Evolutionary conservation across 371 early-diverging fungal species (phyloP).

Genomic region (Apophysomyces trapeziformis): DNA sequence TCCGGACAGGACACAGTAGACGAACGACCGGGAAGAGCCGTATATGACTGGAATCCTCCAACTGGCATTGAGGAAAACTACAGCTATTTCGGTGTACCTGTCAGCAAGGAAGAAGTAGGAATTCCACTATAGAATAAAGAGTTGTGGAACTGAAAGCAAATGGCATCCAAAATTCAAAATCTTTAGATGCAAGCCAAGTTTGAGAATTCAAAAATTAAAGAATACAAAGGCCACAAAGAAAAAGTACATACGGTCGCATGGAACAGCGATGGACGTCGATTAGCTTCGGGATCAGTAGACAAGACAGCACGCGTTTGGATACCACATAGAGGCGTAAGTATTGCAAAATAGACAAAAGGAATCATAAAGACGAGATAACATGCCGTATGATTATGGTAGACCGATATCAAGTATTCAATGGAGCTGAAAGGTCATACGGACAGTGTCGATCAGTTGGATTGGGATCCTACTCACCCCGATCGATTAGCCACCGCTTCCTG

Average conservation of each 20-base stretch:
- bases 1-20: neutral
- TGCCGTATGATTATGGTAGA: slow-evolving; percentile 33
- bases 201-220: slow-evolving; percentile 41
- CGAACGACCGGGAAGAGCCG: slow-evolving; percentile 22
- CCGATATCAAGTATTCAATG: slow-evolving; percentile 61
- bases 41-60: slow-evolving; percentile 51
- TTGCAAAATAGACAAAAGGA: neutral
- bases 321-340: slow-evolving; percentile 62
- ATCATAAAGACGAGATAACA: neutral
- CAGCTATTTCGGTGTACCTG: slow-evolving; percentile 31
- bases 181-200: slow-evolving; percentile 40
- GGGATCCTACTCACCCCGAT: slow-evolving; percentile 82
- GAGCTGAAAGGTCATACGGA: slow-evolving; percentile 85
- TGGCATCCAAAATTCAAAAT: too few relatives aligned
- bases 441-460: slow-evolving; percentile 83
- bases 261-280: slow-evolving; percentile 67
- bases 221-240: slow-evolving; percentile 62
- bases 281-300: slow-evolving; percentile 73
- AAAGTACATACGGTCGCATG: slow-evolving; percentile 71
- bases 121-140: neutral
- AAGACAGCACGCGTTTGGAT: slow-evolving; percentile 73
- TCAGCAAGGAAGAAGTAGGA: slow-evolving; percentile 36
- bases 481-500: slow-evolving; percentile 83
- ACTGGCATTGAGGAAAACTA: slow-evolving; percentile 37
- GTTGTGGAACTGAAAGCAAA: too few relatives aligned